Evolutionary conservation across 2,329 filamentous ascomycete species (phyloP), one percentile per base, ranked within the genome.

Genomic region (Curvularia sp.): DNA sequence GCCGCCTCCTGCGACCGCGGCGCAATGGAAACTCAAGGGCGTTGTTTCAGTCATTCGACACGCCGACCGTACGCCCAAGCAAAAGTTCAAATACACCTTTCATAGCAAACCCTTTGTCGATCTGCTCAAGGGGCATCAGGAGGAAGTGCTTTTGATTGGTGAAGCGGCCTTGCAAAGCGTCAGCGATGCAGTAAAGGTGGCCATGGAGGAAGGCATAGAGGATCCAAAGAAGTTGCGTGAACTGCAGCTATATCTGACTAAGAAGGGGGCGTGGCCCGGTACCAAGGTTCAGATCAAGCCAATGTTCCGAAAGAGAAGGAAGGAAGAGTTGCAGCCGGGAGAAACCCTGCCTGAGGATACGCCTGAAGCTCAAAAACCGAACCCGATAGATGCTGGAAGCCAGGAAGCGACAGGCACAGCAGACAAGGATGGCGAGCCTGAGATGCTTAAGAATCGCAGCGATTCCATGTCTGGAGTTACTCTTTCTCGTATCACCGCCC

Each of bases 281-380:
- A 99, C 95, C 1, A 99, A 99, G 77, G 93, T 99, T 2, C 95
- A 99, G 78, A 98, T 99, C 75, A 99, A 99, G 78, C 95, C 95
- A 9, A 97, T 99, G 93, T 99, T 99, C 78, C 88, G 93, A 51
- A 97, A 94, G 80, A 89, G 92, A 71, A 92, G 88, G 71, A 85
- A 88, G 2, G 86, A 90, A 50, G 86, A 88, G 63, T 75, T 80
- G 15, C 67, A 74, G 24, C 73, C 74, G 0, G 74, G 73, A 18
- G 66, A 76, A 46, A 62, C 63, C 5, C 48, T 68, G 13, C 67
- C 67, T 20, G 75, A 77, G 51, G 67, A 71, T 20, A 67, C 71
- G 15, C 69, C 72, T 7, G 73, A 77, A 44, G 61, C 60, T 18
- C 62, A 65, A 41, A 62, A 63, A 54, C 53, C 61, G 28, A 56